These are phyloP conservation scores for Talaromyces albobiverticillius DNA, from an alignment of 2,329 filamentous ascomycete genomes.

Conservation along the genomic window DNA sequence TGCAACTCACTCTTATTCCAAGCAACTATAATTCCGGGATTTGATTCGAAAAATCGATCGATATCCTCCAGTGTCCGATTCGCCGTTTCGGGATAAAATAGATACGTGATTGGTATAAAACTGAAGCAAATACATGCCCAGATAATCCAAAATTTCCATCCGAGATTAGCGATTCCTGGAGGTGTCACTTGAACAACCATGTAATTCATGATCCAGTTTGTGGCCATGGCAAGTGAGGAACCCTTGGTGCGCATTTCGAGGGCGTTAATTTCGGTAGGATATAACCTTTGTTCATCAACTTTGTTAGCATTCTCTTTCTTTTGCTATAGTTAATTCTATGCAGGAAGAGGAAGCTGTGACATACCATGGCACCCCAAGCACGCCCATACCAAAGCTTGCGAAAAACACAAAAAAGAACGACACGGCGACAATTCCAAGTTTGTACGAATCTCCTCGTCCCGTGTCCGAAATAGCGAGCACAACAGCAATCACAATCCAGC, in stretches of 20 bases:
- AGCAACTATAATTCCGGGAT: conserved; percentile 20
- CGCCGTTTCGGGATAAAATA: conserved; percentile 23
- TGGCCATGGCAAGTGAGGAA: conserved; percentile 18
- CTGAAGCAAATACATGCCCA: conserved; percentile 24
- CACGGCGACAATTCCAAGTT: conserved; percentile 44
- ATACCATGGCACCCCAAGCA: conserved; percentile 36
- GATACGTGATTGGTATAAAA: conserved; percentile 23
- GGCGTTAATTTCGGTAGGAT: conserved; percentile 24
- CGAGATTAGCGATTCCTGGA: conserved; percentile 22
- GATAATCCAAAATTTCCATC: conserved; percentile 25
- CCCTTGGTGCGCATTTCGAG: conserved; percentile 20
- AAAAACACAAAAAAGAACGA: conserved; percentile 45
- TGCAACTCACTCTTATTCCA: conserved; percentile 19
- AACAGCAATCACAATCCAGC: conserved; percentile 49
- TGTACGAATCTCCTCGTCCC: conserved; percentile 32
- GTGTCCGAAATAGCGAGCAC: conserved; percentile 32
- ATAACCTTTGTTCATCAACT: conserved; percentile 21
- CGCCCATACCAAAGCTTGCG: conserved; percentile 42
- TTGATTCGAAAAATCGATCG: conserved; percentile 19
- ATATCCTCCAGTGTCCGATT: conserved; percentile 15
- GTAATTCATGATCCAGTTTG: conserved; percentile 25
- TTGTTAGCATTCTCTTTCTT: conserved; percentile 22
- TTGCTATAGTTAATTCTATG: conserved; percentile 19
- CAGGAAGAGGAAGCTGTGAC: conserved; percentile 15
- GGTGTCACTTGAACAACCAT: conserved; percentile 22